Evolutionary conservation across 2,329 filamentous ascomycete species (phyloP).

Genomic region (Talaromyces pinophilus): DNA sequence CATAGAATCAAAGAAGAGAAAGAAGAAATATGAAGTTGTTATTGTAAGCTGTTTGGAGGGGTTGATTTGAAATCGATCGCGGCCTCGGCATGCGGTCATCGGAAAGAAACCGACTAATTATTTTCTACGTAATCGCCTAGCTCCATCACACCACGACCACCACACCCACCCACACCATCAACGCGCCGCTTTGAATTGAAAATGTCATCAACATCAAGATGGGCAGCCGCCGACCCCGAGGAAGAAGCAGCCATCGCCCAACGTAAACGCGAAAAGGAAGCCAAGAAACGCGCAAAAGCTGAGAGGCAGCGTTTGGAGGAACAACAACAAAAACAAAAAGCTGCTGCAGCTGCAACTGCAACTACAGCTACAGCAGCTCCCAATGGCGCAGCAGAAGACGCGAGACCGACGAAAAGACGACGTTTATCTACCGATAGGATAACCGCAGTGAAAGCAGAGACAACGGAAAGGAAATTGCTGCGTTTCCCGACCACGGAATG

Average conservation of each 20-base stretch:
- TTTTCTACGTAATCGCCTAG: conserved; percentile 1
- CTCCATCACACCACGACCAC: neutral
- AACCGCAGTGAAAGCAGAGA: conserved; percentile 24
- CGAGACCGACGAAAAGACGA: conserved; percentile 55
- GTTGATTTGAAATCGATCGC: conserved; percentile 24
- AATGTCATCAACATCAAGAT: conserved; percentile 67
- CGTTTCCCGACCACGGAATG: conserved; percentile 70
- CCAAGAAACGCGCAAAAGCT: conserved; percentile 80
- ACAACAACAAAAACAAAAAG: conserved; percentile 26
- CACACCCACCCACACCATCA: neutral
- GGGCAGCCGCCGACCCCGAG: conserved; percentile 84
- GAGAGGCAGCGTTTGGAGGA: conserved; percentile 73
- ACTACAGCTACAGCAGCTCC: conserved; percentile 27
- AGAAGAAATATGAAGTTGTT: neutral
- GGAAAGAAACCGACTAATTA: neutral
- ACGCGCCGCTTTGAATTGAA: neutral
- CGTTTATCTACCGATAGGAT: conserved; percentile 19
- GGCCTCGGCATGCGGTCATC: conserved; percentile 24
- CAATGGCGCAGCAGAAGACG: conserved; percentile 25
- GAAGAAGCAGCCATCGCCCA: conserved; percentile 67
- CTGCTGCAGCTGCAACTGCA: conserved; percentile 14
- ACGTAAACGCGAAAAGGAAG: conserved; percentile 79
- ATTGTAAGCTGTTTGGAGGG: conserved; percentile 13
- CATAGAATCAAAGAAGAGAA: neutral
- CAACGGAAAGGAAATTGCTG: conserved; percentile 57